These are phyloP conservation scores for Leptographium lundbergii DNA, from an alignment of 2,329 filamentous ascomycete genomes.

Conservation along the genomic window DNA sequence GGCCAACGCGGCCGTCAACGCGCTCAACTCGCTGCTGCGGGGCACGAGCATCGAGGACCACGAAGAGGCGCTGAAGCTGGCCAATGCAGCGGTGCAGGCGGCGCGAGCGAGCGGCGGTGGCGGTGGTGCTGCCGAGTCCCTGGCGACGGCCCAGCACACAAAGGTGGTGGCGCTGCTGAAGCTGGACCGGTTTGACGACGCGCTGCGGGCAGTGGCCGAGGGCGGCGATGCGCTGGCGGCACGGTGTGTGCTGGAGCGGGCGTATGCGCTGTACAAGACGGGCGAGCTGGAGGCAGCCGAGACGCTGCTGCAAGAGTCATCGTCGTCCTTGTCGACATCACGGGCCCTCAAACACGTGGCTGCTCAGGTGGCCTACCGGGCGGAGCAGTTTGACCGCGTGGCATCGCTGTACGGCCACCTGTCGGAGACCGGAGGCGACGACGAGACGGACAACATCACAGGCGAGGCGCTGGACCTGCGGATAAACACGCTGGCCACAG, in stretches of 20 bases:
- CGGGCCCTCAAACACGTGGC: conserved; percentile 38
- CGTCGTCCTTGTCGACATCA: neutral
- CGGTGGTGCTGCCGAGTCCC: conserved; percentile 23
- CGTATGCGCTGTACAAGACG: conserved; percentile 75
- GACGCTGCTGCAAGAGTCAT: conserved; percentile 20
- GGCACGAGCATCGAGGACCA: conserved; percentile 53
- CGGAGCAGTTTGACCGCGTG: conserved; percentile 59
- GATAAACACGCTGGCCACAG: conserved; percentile 62
- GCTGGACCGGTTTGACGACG: conserved; percentile 71
- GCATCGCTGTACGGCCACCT: conserved; percentile 50
- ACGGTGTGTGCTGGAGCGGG: conserved; percentile 53
- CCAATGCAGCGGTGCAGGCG: conserved; percentile 48
- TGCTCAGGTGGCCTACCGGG: conserved; percentile 60
- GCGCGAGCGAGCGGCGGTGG: conserved; percentile 50
- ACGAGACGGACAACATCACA: conserved; percentile 20
- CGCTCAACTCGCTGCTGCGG: conserved; percentile 41
- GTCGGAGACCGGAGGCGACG: conserved; percentile 25
- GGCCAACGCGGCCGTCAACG: conserved; percentile 26
- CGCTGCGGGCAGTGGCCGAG: conserved; percentile 53
- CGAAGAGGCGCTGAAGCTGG: conserved; percentile 55
- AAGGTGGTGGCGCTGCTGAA: conserved; percentile 66
- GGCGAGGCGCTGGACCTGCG: conserved; percentile 61
- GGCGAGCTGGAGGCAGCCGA: conserved; percentile 55
- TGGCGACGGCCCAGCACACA: conserved; percentile 48
- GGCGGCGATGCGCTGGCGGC: conserved; percentile 48